Evolutionary conservation across 148 eudicot genomes (phyloP), one percentile per base, ranked within the genome.

Genomic region (Talinum fruticosum): DNA sequence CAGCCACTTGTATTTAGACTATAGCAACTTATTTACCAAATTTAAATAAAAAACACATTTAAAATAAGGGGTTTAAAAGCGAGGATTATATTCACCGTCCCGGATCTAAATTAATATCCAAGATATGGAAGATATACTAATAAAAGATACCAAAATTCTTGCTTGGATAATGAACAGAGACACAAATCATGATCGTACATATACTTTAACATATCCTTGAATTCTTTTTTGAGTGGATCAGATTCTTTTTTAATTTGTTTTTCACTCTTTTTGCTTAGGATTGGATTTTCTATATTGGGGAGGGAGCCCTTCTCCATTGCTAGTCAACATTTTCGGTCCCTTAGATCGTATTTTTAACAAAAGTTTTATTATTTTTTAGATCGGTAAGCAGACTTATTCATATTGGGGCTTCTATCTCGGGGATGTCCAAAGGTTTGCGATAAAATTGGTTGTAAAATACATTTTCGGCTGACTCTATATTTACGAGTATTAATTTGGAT

Each of bases 101-200:
- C 4, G 21, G 8, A 62, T 62, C 66, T 16, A 28, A 62, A 62
- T 10, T 62, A 62, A 28, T 24, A 62, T 62, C 66, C 26, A 24
- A 62, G 66, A 62, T 62, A 26, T 62, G 26, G 66, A 33, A 28
- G 33, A 62, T 62, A 62, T 62, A 59, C 64, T 59, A 26, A 8
- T 62, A 12, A 62, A 62, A 62, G 66, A 62, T 62, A 62, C 33
- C 32, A 62, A 62, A 62, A 62, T 28, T 62, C 66, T 28, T 62
- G 33, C 33, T 57, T 28, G 66, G 32, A 26, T 62, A 28, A 62
- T 62, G 18, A 59, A 62, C 14, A 62, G 18, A 13, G 66, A 62
- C 2, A 28, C 2, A 28, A 62, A 28, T 62, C 33, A 62, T 62
- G 32, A 62, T 28, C 33, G 14, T 62, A 62, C 32, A 62, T 62